Base-by-base conservation (phyloP, 495 filamentous ascomycete species). In the Talaromyces adpressus region DNA sequence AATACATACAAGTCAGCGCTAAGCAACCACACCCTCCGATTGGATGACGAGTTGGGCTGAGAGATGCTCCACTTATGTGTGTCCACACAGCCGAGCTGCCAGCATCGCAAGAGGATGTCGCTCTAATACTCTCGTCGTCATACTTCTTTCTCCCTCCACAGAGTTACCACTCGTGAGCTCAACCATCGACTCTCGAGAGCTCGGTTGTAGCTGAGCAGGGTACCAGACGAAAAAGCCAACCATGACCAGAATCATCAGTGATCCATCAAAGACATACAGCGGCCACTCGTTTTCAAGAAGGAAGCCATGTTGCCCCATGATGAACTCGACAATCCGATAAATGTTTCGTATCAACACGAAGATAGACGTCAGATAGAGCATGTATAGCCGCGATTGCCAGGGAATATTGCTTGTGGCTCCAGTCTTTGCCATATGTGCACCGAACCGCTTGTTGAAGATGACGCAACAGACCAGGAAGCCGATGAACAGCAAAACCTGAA, bases 161-260 rank as follows among this genome's bases (percentile, higher is more conserved):
- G 45, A 49, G 45, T 20, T 20, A 3, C 5, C 45, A 20, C 45
- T 49, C 9, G 11, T 29, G 22, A 60, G 58, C 36, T 60, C 58
- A 6, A 41, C 20, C 34, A 60, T 45, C 39, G 58, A 60, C 6
- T 60, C 58, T 23, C 18, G 5, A 14, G 18, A 7, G 32, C 25
- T 23, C 18, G 58, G 22, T 14, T 29, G 58, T 16, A 41, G 34
- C 22, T 16, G 32, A 25, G 32, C 23, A 20, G 58, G 39, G 36
- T 60, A 47, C 58, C 58, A 60, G 25, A 60, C 25, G 22, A 23
- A 47, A 18, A 60, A 60, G 11, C 34, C 39, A 16, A 18, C 16
- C 58, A 60, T 60, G 16, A 60, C 39, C 32, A 60, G 22, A n/a
- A 60, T 23, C 58, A 60, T 60, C 36, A 41, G 23, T 0, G 58